phyloP scores from a whole-genome alignment of 805 yeast species.

The Wickerhamiella kazuoi region DNA sequence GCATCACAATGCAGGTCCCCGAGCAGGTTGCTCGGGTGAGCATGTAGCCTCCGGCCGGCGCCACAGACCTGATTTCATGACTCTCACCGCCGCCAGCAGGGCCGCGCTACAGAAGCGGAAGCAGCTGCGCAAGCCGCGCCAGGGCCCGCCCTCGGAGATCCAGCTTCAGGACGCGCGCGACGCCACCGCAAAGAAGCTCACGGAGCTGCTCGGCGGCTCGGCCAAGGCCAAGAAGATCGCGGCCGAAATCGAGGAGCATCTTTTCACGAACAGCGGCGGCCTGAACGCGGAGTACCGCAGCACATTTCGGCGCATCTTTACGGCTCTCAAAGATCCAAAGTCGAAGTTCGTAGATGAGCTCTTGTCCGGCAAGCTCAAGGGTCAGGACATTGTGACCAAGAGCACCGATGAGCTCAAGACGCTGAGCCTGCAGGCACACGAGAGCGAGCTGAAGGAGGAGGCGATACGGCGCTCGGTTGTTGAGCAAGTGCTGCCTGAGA shows the following conservation, averaged over 20 bases:
- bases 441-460: conserved; percentile 15
- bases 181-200: conserved; percentile 8
- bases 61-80: neutral
- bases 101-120: conserved; percentile 7
- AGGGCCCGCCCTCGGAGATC: neutral
- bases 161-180: conserved; percentile 3
- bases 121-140: conserved; percentile 1
- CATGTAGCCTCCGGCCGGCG: no score
- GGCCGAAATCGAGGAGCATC: conserved; percentile 13
- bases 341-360: conserved; percentile 13
- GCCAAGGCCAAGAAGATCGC: conserved; percentile 9
- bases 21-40: no score
- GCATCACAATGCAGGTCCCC: no score
- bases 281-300: conserved; percentile 14
- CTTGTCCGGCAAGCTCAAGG: conserved; percentile 14
- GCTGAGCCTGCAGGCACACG: conserved; percentile 12
- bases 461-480: conserved; percentile 16
- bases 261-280: conserved; percentile 10
- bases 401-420: conserved; percentile 19
- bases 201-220: conserved; percentile 5
- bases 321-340: conserved; percentile 15
- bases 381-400: conserved; percentile 18
- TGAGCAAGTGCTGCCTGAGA: conserved; percentile 17
- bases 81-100: conserved; percentile 5
- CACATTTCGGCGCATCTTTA: conserved; percentile 17